Evolutionary conservation across 1,139 yeast genomes (phyloP).

Genomic region (Meyerozyma sp.): DNA sequence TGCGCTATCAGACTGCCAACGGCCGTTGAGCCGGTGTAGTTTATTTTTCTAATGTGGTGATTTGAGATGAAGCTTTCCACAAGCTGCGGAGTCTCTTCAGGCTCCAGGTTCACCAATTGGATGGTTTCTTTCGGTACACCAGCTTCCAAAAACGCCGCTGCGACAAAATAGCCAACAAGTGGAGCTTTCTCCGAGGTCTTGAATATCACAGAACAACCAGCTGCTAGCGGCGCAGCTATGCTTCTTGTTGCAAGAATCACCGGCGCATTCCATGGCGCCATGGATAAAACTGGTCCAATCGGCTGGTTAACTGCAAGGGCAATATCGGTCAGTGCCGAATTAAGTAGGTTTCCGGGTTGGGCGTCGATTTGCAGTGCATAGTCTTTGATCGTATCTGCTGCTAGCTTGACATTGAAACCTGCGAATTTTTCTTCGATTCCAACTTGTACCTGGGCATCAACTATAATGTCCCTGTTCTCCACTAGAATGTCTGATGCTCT

Average conservation of each 20-base stretch:
- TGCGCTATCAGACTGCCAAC: conserved; percentile 31
- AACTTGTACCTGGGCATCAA: conserved; percentile 24
- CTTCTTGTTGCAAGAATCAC: conserved; percentile 33
- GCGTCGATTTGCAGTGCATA: conserved; percentile 4
- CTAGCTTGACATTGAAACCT: conserved; percentile 23
- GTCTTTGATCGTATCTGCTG: conserved; percentile 6
- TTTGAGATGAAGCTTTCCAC: conserved; percentile 23
- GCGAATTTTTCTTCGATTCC: conserved; percentile 38
- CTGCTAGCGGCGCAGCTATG: conserved; percentile 39
- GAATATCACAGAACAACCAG: conserved; percentile 46
- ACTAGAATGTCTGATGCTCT: conserved; percentile 13
- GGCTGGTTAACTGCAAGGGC: conserved; percentile 32
- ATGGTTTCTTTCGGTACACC: conserved; percentile 33
- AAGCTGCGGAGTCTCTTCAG: conserved; percentile 19
- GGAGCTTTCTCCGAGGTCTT: conserved; percentile 38
- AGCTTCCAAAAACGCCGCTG: conserved; percentile 28
- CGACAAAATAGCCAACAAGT: conserved; percentile 21
- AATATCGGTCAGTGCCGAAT: conserved; percentile 26
- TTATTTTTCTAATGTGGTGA: conserved; percentile 24
- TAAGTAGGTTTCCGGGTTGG: not conserved
- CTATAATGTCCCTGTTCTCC: conserved; percentile 11
- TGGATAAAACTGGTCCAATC: conserved; percentile 39
- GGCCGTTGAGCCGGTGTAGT: conserved; percentile 41
- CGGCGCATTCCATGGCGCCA: conserved; percentile 49
- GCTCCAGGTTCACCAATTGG: conserved; percentile 28